phyloP scores from a whole-genome alignment of 2,329 filamentous ascomycete genomes.

The Alternaria sp. region DNA sequence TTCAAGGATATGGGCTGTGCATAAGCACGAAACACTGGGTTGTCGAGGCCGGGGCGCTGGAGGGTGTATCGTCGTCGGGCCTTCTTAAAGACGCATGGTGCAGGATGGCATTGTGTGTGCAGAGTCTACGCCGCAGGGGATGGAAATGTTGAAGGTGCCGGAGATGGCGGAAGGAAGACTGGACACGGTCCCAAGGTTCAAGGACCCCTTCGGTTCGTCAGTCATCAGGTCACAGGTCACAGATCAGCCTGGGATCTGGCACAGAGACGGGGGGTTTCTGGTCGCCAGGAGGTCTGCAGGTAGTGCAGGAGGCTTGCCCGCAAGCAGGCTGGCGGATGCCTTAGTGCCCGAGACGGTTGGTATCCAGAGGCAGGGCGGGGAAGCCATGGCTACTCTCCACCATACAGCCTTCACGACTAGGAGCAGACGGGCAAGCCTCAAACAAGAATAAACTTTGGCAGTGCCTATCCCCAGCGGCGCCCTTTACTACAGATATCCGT shows the following conservation, averaged over 20 bases:
- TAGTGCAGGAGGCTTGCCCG: conserved; percentile 17
- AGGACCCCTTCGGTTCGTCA: conserved; percentile 22
- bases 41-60: conserved; percentile 2
- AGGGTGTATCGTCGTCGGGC: conserved; percentile 12
- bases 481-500: not conserved
- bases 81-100: conserved; percentile 26
- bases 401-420: conserved; percentile 8
- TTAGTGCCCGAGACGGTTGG: conserved; percentile 31
- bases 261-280: conserved; percentile 24
- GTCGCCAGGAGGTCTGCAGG: conserved; percentile 29
- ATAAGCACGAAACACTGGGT: conserved; percentile 29
- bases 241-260: conserved; percentile 22
- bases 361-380: conserved; percentile 21
- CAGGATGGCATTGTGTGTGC: conserved; percentile 27
- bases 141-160: conserved; percentile 18
- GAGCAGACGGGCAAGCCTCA: not conserved
- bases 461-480: not conserved
- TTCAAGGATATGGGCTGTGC: conserved; percentile 31
- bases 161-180: conserved; percentile 19
- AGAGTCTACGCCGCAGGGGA: conserved; percentile 14
- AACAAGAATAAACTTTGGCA: not conserved
- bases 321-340: conserved; percentile 11
- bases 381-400: conserved; percentile 14
- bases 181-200: conserved; percentile 15
- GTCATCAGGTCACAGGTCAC: conserved; percentile 29